These are phyloP conservation scores for Umbilicus rupestris DNA, from an alignment of 164 flowering plant species.

Conservation along the genomic window DNA sequence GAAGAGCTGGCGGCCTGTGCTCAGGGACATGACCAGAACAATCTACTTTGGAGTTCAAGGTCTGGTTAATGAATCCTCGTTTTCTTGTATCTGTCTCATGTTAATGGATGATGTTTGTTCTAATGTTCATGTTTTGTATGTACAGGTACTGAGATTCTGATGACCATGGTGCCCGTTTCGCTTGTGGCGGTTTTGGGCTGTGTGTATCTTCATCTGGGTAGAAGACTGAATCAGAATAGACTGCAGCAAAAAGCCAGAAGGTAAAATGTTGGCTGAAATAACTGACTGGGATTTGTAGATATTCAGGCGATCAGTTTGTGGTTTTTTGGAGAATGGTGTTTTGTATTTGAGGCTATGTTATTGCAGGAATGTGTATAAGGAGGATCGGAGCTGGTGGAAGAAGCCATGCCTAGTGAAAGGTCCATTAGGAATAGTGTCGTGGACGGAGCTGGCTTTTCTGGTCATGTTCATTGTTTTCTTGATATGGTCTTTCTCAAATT, in stretches of 20 bases:
- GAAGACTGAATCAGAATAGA: constrained; percentile 14
- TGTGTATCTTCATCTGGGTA: constrained; percentile 53
- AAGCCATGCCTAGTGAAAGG: constrained; percentile 55
- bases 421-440: constrained; percentile 61
- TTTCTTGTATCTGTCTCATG: not conserved
- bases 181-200: constrained; percentile 46
- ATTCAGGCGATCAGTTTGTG: not conserved
- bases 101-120: not conserved
- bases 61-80: not conserved
- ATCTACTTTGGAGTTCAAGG: constrained; percentile 65
- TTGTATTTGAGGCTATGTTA: not conserved
- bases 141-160: constrained; percentile 20
- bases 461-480: constrained; percentile 61
- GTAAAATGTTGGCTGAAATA: constrained; percentile 10
- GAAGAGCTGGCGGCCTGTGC: constrained; percentile 26
- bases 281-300: not conserved
- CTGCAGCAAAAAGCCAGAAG: constrained; percentile 12
- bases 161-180: constrained; percentile 46
- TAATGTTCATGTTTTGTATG: too few relatives aligned
- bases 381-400: constrained; percentile 21
- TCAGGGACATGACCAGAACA: constrained; percentile 25
- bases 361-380: constrained; percentile 8
- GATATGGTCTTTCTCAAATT: constrained; percentile 47
- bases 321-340: not conserved
- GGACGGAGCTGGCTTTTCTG: constrained; percentile 43